A percentile compares a stretch with the other conserved stretches of the same genome.
phyloP scores from a whole-genome alignment of 1,139 yeast genomes.

The Debaryomycetaceae sp. region DNA sequence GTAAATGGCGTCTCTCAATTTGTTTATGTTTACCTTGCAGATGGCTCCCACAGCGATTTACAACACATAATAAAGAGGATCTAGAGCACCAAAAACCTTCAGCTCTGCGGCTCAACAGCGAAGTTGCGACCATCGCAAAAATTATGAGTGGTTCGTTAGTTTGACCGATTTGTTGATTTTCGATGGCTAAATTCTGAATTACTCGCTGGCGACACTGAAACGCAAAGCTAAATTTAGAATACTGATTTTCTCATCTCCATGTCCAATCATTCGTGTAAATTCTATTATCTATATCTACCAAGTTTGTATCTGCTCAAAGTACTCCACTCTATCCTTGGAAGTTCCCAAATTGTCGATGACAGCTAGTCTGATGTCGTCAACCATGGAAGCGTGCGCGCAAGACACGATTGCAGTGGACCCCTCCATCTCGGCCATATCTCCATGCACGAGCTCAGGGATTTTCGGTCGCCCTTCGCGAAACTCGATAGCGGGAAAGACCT shows the following conservation, averaged over 20 bases:
- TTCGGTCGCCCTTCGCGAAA: conserved; percentile 42
- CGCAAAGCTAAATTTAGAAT: too few relatives aligned
- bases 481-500: conserved; percentile 20
- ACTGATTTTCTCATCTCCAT: background rate
- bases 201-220: too few relatives aligned
- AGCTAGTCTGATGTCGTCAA: conserved; percentile 33
- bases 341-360: conserved; percentile 26
- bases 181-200: too few relatives aligned
- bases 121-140: too few relatives aligned
- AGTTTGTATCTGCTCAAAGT: conserved; percentile 36
- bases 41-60: too few relatives aligned
- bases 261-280: background rate
- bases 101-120: too few relatives aligned
- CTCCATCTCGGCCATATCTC: conserved; percentile 25
- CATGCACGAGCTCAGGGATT: conserved; percentile 26
- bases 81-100: too few relatives aligned
- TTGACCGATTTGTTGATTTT: too few relatives aligned
- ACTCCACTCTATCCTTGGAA: conserved; percentile 32
- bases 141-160: too few relatives aligned
- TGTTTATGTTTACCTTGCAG: too few relatives aligned
- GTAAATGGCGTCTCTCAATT: too few relatives aligned
- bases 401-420: conserved; percentile 36
- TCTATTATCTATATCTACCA: conserved; percentile 21
- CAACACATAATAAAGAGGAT: too few relatives aligned
- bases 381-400: conserved; percentile 41